Base-by-base conservation (phyloP, 1,284 basidiomycete genomes). In the Leccinum angustisporum region DNA sequence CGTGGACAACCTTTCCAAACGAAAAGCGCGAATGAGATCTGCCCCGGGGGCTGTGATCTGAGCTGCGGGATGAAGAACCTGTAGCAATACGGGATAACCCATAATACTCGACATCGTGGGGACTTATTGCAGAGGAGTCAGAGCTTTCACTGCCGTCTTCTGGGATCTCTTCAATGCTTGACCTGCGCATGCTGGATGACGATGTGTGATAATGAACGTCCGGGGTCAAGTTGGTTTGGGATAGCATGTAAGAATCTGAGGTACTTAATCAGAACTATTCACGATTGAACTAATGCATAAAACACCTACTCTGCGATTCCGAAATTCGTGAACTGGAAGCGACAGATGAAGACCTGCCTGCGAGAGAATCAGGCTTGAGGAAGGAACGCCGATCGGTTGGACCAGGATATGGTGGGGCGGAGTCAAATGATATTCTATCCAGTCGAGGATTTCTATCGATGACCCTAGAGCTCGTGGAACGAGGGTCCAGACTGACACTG, bases 11-110 rank as follows among this genome's bases (percentile, higher is more conserved):
- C 25, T 70, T 75, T 34, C 75, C 71, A 36, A 81, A 70, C 7
- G 75, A 77, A 64, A 79, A 78, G 11, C 76, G 72, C 31, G 78
- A 75, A 61, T 67, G 65, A 21, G 77, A 77, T 54, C 79, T 68
- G 46, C 78, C 70, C 36, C 75, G 74, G 46, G 11, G 25, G 9
- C 60, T 63, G 16, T 50, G 62, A 48, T 65, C 63, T 31, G 62
- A 56, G 54, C 62, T 69, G 16, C 56, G 36, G 27, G 50, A 8
- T 7, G 69, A 61, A 54, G 70, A 71, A 14, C 57, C 10, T 25
- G 66, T 68, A 5, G 53, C 16, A 13, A 68, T 48, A 33, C 60
- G 67, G 4, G 65, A 64, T n/a, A 66, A 48, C 3, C 70, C 67
- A 14, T 70, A 65, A 46, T 64, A 58, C 1, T 48, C 59, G 27